phyloP scores from a whole-genome alignment of 1,284 basidiomycete genomes.

The Rhodotorula glutinis region DNA sequence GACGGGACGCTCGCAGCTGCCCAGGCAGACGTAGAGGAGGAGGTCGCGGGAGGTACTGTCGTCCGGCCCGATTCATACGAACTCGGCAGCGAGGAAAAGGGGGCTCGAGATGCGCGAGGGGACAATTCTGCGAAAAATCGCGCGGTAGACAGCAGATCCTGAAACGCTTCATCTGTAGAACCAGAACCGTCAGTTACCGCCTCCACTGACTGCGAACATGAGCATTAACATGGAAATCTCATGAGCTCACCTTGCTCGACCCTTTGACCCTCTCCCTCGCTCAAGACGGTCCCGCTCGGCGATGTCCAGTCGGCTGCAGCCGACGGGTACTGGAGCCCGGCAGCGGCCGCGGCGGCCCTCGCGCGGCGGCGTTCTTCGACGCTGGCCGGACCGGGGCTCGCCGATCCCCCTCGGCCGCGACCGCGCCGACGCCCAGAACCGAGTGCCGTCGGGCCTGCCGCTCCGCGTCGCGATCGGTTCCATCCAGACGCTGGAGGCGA shows the following conservation, averaged over 20 bases:
- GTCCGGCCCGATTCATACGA: constrained; percentile 12
- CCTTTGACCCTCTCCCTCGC: constrained; percentile 7
- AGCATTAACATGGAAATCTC: no score
- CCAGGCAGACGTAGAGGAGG: not conserved
- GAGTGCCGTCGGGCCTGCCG: not conserved
- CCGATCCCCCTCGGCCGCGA: not conserved
- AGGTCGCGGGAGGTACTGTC: not conserved
- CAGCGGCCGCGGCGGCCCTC: constrained; percentile 3
- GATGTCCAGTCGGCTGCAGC: not conserved
- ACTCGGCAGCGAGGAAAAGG: constrained; percentile 2
- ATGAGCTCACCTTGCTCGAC: constrained; percentile 15
- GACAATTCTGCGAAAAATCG: constrained; percentile 29
- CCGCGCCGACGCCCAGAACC: not conserved
- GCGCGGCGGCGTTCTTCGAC: constrained; percentile 29
- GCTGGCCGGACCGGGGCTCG: constrained; percentile 27
- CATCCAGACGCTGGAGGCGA: constrained; percentile 10
- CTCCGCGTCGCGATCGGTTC: not conserved
- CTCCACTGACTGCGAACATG: no score
- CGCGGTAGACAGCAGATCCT: constrained; percentile 24
- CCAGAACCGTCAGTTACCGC: no score
- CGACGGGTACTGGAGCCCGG: not conserved
- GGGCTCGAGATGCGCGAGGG: constrained; percentile 10
- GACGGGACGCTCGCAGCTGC: not conserved
- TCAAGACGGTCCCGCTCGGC: not conserved
- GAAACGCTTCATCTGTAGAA: constrained; percentile 20